A percentile compares a stretch with the other conserved stretches of the same genome.
These are phyloP conservation scores for Hordeum marinum DNA, from an alignment of 176 grass and related monocot genomes.

Conservation along the genomic window DNA sequence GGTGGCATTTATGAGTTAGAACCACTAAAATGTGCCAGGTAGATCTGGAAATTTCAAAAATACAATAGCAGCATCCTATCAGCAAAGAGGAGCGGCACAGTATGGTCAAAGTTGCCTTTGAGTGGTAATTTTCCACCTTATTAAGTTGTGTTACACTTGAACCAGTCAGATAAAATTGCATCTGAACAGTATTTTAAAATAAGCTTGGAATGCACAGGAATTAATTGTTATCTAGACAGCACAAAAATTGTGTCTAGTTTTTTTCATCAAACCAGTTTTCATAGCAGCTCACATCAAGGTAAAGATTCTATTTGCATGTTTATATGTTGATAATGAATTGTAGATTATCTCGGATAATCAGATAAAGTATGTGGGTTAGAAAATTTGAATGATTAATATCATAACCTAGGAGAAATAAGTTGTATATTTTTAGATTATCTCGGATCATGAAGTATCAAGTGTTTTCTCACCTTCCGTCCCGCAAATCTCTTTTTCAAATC, in stretches of 20 bases:
- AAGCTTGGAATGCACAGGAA: background rate
- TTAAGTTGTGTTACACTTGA: background rate
- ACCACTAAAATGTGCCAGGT: background rate
- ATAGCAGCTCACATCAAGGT: background rate
- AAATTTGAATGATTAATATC: background rate
- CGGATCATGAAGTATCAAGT: background rate
- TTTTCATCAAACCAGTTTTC: background rate
- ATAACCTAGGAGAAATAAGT: background rate
- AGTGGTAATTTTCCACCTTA: background rate
- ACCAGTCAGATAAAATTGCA: background rate
- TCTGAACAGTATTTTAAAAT: background rate
- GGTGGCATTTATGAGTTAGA: background rate
- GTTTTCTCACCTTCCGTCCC: slow-evolving; percentile 78
- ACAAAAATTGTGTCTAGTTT: background rate
- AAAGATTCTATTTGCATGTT: background rate
- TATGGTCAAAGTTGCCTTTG: background rate
- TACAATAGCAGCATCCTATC: background rate
- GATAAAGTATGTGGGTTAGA: background rate
- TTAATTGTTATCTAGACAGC: background rate
- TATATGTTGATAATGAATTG: background rate
- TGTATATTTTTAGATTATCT: background rate
- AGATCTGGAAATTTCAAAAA: background rate
- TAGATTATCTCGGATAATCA: background rate
- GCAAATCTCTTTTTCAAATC: slow-evolving; percentile 62
- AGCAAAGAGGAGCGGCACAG: background rate